These are phyloP conservation scores for Cryptosporidium sp. DNA, from an alignment of 169 alveolate genomes.

Conservation along the genomic window DNA sequence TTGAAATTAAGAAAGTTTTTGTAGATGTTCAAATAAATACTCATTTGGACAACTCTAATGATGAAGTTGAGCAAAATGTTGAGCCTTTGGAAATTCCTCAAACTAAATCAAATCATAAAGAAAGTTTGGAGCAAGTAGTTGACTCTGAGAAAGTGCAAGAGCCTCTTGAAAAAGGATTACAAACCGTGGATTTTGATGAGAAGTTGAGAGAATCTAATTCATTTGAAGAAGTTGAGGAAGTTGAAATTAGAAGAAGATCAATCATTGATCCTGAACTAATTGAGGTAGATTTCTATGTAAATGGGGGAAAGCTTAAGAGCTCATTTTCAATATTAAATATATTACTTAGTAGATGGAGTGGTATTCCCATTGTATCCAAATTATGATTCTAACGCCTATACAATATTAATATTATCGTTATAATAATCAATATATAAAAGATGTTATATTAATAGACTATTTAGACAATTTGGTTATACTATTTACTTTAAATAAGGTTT, in stretches of 20 bases:
- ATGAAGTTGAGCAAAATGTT: neutral
- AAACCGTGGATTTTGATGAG: neutral
- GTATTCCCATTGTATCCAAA: constrained; percentile 55
- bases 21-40: constrained; percentile 24
- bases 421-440: neutral
- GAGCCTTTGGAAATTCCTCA: neutral
- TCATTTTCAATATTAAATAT: constrained; percentile 41
- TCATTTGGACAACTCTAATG: neutral
- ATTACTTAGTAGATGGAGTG: constrained; percentile 67
- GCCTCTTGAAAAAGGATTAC: neutral
- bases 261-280: constrained; percentile 52
- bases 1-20: neutral
- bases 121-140: neutral
- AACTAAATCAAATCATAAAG: neutral
- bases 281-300: constrained; percentile 53
- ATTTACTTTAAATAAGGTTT: neutral
- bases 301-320: constrained; percentile 9
- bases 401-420: neutral
- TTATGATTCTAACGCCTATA: neutral
- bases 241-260: neutral
- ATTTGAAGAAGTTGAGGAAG: neutral
- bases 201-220: neutral
- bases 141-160: neutral
- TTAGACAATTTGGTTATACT: neutral
- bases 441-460: neutral